Percentiles rank a stretch among this genome's conserved stretches.
Conservation (phyloP, 441 rosid species). For the Melastoma candidum region DNA sequence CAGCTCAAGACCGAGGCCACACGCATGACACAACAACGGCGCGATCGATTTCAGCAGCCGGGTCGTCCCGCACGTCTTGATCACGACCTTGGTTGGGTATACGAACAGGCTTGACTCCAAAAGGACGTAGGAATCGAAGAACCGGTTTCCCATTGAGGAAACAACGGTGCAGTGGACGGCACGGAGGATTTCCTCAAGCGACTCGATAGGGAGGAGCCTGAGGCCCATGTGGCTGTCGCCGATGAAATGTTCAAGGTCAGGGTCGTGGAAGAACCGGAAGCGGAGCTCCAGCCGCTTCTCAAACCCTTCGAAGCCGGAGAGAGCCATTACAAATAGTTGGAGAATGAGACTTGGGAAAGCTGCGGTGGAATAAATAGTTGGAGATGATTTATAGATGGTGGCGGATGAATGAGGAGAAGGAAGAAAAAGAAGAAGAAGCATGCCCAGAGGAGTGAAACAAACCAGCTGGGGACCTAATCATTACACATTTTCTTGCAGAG, state of each 20-base stretch:
- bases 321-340: slow-evolving; percentile 38
- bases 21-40: slow-evolving; percentile 57
- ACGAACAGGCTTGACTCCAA: slow-evolving; percentile 92
- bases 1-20: slow-evolving; percentile 46
- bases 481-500: too few relatives aligned
- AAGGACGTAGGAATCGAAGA: slow-evolving; percentile 82
- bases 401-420: too few relatives aligned
- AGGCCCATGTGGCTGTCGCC: slow-evolving; percentile 35
- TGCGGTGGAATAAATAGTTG: too few relatives aligned
- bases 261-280: slow-evolving; percentile 56
- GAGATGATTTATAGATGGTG: too few relatives aligned
- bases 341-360: too few relatives aligned
- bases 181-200: slow-evolving; percentile 50
- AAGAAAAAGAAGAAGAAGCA: too few relatives aligned
- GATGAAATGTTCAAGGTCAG: slow-evolving; percentile 9
- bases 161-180: slow-evolving; percentile 89
- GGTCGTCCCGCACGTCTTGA: slow-evolving; percentile 98
- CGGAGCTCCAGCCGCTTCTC: slow-evolving; percentile 93
- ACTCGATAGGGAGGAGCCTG: slow-evolving; percentile 61
- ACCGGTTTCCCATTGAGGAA: slow-evolving; percentile 73
- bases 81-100: slow-evolving; percentile 85
- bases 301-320: slow-evolving; percentile 90
- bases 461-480: too few relatives aligned
- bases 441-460: too few relatives aligned
- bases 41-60: slow-evolving; percentile 82